Base-by-base conservation (phyloP, 140 eudicot genomes). In the Cichorium intybus region DNA sequence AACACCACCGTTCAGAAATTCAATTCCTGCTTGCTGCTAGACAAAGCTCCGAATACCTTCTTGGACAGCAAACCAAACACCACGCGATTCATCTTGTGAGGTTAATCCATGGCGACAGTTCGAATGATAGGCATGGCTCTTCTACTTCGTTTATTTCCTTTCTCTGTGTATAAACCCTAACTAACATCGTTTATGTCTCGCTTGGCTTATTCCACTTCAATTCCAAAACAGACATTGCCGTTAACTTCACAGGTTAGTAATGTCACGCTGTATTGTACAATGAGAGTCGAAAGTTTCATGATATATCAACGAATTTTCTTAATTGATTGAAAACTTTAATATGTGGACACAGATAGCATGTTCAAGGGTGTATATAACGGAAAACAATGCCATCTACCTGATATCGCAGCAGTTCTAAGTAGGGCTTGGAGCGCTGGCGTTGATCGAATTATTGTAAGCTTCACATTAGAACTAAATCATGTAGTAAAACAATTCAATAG, bases 341-440 rank as follows among this genome's bases (percentile, higher is more conserved):
- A 26, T 18, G 4, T 4, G 22, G 54, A 43, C 55, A 51, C 85
- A 89, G 99, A 94, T 86, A 56, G 83, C 53, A 94, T 94, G 99
- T 94, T 94, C 58, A 86, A 91, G 70, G 99, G 99, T 18, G 69
- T 94, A 37, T 94, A 94, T 74, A 79, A 94, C 66, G 97, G 97
- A 16, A 94, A 94, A 55, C 95, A 86, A 60, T 86, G 86, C 58
- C 99, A 94, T 70, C 76, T 77, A 43, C 78, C 91, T 35, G 97
- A 94, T 68, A 89, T 89, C 67, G 73, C 83, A 41, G 63, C 95
- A 22, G 97, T 94, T 43, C 75, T 94, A 68, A 61, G 64, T 29
- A 80, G 99, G 81, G 97, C 97, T 37, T 94, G 99, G 99, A 80
- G 72, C 57, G 87, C 97, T 43, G 99, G 99, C n/a, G 91, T 94